phyloP scores from a whole-genome alignment of 2,329 filamentous ascomycete genomes.

The Hypoxylon sp. region DNA sequence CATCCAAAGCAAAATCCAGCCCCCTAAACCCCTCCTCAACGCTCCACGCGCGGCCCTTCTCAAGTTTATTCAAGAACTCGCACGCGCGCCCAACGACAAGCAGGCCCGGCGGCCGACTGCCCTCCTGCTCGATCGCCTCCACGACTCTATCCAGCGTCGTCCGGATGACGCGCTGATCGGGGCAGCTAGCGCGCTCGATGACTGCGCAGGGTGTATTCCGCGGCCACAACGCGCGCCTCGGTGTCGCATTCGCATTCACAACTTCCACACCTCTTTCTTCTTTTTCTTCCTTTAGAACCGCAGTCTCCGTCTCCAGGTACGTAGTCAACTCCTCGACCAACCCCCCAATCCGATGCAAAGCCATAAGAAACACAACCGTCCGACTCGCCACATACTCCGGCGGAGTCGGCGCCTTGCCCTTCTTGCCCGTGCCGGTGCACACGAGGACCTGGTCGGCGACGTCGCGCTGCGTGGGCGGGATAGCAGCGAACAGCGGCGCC shows the following conservation, averaged over 20 bases:
- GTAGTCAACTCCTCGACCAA: conserved; percentile 79
- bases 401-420: conserved; percentile 85
- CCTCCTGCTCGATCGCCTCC: conserved; percentile 88
- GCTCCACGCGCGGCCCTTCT: conserved; percentile 76
- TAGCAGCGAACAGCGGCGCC: conserved; percentile 88
- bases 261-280: not conserved
- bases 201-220: conserved; percentile 88
- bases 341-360: conserved; percentile 84
- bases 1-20: conserved; percentile 66
- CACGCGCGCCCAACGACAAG: conserved; percentile 89
- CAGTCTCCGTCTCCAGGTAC: conserved; percentile 53
- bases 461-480: conserved; percentile 89
- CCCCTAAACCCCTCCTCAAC: conserved; percentile 90
- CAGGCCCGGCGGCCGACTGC: conserved; percentile 88
- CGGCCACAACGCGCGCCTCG: conserved; percentile 72
- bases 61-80: conserved; percentile 76
- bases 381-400: conserved; percentile 82
- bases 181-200: conserved; percentile 92
- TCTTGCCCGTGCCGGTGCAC: conserved; percentile 96
- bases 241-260: conserved; percentile 51
- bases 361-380: conserved; percentile 96
- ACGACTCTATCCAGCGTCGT: conserved; percentile 86
- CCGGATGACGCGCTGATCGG: conserved; percentile 92
- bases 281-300: not conserved
- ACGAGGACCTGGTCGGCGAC: conserved; percentile 93